Evolutionary conservation across 352 stramenopile genomes (phyloP).

Genomic region (Globisporangium iwayamae): DNA sequence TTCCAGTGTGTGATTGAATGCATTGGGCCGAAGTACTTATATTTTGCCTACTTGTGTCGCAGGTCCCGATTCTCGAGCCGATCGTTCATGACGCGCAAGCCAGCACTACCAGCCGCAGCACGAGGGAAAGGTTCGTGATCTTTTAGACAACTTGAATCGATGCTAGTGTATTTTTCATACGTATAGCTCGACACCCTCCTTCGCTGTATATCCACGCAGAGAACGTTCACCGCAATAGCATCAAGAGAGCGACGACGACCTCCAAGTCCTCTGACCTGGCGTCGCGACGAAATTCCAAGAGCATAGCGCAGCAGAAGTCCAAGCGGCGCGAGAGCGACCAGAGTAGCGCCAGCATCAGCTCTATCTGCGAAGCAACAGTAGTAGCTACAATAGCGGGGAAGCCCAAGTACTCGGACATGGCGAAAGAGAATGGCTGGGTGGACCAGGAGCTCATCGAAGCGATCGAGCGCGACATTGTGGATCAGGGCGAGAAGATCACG

Average conservation of each 20-base stretch:
- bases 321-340: slow-evolving; percentile 19
- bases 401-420: slow-evolving; percentile 77
- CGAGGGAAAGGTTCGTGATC: slow-evolving; percentile 14
- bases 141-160: background rate
- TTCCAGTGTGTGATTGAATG: background rate
- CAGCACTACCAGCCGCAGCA: slow-evolving; percentile 8
- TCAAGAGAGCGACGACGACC: slow-evolving; percentile 11
- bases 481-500: slow-evolving; percentile 58
- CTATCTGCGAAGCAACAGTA: background rate
- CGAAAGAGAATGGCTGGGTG: slow-evolving; percentile 63
- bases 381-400: slow-evolving; percentile 22
- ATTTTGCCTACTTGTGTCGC: no score
- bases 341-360: slow-evolving; percentile 13
- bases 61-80: slow-evolving; percentile 19
- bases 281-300: slow-evolving; percentile 11
- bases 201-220: background rate
- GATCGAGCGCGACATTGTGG: slow-evolving; percentile 86
- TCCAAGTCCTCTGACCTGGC: slow-evolving; percentile 8
- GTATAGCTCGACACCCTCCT: no score
- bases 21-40: no score
- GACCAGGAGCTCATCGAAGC: slow-evolving; percentile 83
- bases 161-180: background rate
- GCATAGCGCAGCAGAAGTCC: background rate
- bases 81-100: slow-evolving; percentile 8
- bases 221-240: slow-evolving; percentile 16